Evolutionary conservation across 345 rosid species (phyloP).

Genomic region (Moricandia moricandioides): DNA sequence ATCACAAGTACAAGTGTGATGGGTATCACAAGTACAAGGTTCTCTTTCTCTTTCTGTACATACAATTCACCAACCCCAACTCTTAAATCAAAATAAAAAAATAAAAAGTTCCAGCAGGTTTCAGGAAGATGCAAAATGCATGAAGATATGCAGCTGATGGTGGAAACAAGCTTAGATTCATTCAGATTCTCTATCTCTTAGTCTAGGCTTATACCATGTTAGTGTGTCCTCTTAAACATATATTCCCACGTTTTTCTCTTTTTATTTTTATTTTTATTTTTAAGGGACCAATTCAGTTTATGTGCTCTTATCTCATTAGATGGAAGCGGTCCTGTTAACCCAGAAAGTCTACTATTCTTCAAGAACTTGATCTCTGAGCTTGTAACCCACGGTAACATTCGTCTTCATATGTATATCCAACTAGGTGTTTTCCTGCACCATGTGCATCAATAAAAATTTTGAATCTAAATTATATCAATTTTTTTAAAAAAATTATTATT

Average conservation of each 20-base stretch:
- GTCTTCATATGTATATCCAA: neutral
- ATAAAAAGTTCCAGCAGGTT: no score
- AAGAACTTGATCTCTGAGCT: slow-evolving; percentile 50
- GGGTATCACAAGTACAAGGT: no score
- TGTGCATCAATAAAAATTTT: no score
- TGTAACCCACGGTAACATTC: slow-evolving; percentile 38
- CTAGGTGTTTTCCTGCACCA: no score
- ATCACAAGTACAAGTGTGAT: no score
- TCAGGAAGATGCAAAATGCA: slow-evolving; percentile 38
- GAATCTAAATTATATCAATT: no score
- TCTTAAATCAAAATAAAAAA: no score
- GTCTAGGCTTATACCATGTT: slow-evolving; percentile 78
- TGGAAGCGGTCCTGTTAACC: slow-evolving; percentile 59
- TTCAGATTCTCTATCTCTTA: slow-evolving; percentile 74
- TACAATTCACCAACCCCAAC: no score
- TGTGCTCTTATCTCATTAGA: slow-evolving; percentile 24
- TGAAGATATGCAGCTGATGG: slow-evolving; percentile 80
- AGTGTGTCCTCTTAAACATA: neutral
- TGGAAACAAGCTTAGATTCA: slow-evolving; percentile 51
- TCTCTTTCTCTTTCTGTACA: no score
- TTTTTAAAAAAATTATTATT: no score
- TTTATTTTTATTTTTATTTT: no score
- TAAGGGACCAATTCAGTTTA: neutral
- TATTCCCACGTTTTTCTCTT: neutral
- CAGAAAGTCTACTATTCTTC: slow-evolving; percentile 51